Evolutionary conservation across 306 rosid species (phyloP), one percentile per base, ranked within the genome.

Genomic region (Vigna mungo): DNA sequence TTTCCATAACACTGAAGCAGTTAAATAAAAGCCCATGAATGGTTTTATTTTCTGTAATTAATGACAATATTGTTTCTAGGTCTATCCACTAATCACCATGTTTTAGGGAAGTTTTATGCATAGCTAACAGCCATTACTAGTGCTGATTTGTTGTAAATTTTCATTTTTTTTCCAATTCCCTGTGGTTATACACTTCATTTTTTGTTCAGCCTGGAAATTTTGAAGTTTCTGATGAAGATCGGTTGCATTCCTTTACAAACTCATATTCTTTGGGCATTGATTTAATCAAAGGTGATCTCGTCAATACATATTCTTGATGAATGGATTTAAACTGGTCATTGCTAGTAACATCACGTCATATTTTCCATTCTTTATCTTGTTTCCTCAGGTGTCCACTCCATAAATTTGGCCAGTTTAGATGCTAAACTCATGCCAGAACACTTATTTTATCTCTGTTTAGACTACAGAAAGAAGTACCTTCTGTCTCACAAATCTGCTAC

Each of bases 341-440:
- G 44, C 79, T 68, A 47, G 62, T 18, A 36, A 27, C 4, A 49
- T 41, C 32, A 12, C 60, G n/a, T 36, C 25, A 5, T 52, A 10
- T 23, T 44, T 62, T 71, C 66, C 14, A 43, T 36, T 53, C 36
- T 46, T 60, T 36, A 18, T 67, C 37, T 58, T 59, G 18, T 71
- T 66, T 58, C 7, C 8, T 71, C 85, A 94, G 98, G 91, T 79
- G 68, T 81, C 30, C 83, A 80, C 23, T 84, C 86, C 53, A 62
- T 88, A n/a, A 77, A 39, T 74, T 69, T 92, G 74, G 74, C 92
- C 55, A 78, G 78, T 84, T 74, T 92, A 63, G 98, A 95, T 78
- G 85, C 90, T 16, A 74, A 80, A 81, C 87, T 95, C 43, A 87
- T 88, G 81, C 97, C 95, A 9, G 98, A 95, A 81, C 90, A 92